Evolutionary conservation across 805 yeast species (phyloP).

Genomic region (Hanseniaspora opuntiae): DNA sequence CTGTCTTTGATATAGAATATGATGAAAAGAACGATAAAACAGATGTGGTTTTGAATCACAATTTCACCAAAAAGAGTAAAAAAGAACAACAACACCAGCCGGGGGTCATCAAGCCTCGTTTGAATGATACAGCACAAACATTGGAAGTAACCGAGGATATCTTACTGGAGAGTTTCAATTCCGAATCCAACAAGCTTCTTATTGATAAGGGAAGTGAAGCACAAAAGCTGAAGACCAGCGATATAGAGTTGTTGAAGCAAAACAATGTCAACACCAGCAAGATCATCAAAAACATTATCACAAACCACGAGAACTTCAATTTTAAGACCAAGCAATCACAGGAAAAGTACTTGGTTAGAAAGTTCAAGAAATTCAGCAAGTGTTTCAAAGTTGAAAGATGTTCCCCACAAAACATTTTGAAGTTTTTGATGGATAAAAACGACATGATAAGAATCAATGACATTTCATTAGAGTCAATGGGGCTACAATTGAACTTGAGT

Average conservation of each 20-base stretch:
- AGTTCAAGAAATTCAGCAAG: conserved; percentile 79
- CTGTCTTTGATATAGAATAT: conserved; percentile 61
- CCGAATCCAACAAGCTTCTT: conserved; percentile 43
- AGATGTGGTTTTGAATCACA: conserved; percentile 12
- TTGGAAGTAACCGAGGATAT: conserved; percentile 14
- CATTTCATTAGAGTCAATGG: conserved; percentile 73
- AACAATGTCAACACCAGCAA: conserved; percentile 59
- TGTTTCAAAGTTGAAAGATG: conserved; percentile 71
- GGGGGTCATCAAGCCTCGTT: conserved; percentile 5
- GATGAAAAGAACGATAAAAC: conserved; percentile 18
- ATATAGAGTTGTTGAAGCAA: conserved; percentile 70
- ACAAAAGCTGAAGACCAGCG: conserved; percentile 63
- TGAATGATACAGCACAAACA: conserved; percentile 13
- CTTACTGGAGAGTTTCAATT: conserved; percentile 22
- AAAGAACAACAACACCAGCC: conserved; percentile 7
- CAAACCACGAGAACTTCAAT: conserved; percentile 73
- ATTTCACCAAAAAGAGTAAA: conserved; percentile 14
- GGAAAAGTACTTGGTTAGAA: conserved; percentile 80
- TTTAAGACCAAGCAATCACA: conserved; percentile 82
- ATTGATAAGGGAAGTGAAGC: conserved; percentile 53
- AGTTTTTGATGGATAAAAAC: conserved; percentile 67
- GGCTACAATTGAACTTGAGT: conserved; percentile 60
- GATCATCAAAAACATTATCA: conserved; percentile 69
- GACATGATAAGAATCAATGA: conserved; percentile 55
- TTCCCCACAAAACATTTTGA: conserved; percentile 55